These are phyloP conservation scores for Parvularia atlantis DNA, from an alignment of 78 protist species.

Conservation along the genomic window DNA sequence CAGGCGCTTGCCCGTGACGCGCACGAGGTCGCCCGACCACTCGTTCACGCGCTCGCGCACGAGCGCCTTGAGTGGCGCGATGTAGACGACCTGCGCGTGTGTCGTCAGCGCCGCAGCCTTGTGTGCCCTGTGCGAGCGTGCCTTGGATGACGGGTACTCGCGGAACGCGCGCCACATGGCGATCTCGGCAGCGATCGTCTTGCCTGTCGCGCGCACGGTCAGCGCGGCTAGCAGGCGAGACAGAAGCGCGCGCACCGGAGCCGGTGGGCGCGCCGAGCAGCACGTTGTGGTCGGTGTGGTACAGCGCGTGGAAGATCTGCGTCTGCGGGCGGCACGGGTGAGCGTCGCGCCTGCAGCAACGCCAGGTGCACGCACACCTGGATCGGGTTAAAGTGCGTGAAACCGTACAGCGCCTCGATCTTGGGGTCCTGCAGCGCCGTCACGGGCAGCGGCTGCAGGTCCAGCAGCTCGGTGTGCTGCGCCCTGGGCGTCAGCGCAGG, in stretches of 20 bases:
- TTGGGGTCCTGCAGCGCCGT: conserved; percentile 39
- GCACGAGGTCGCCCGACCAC: conserved; percentile 71
- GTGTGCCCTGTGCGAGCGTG: neutral
- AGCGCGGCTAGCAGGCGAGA: conserved; percentile 86
- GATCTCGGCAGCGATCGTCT: conserved; percentile 96
- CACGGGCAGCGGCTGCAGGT: conserved; percentile 82
- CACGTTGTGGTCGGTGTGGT: conserved; percentile 88
- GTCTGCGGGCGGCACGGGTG: too few species aligned
- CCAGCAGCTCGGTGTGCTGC: conserved; percentile 87
- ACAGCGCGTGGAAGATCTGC: conserved; percentile 82
- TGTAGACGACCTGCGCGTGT: conserved; percentile 84
- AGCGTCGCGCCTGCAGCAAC: too few species aligned
- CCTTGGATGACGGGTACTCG: conserved; percentile 29
- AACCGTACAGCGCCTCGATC: conserved; percentile 51
- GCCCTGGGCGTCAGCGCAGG: too few species aligned
- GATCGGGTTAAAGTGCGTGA: conserved; percentile 94
- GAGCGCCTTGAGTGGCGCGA: conserved; percentile 98
- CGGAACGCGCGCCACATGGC: conserved; percentile 73
- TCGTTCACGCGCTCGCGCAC: conserved; percentile 95
- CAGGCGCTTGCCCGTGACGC: conserved; percentile 56
- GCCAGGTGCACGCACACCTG: too few species aligned
- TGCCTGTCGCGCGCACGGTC: conserved; percentile 95
- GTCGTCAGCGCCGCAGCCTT: conserved; percentile 33
- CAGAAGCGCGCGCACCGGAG: neutral
- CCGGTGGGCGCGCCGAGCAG: conserved; percentile 97